Evolutionary conservation across 495 filamentous ascomycete species (phyloP).

Genomic region (Podospora pseudoanserina): DNA sequence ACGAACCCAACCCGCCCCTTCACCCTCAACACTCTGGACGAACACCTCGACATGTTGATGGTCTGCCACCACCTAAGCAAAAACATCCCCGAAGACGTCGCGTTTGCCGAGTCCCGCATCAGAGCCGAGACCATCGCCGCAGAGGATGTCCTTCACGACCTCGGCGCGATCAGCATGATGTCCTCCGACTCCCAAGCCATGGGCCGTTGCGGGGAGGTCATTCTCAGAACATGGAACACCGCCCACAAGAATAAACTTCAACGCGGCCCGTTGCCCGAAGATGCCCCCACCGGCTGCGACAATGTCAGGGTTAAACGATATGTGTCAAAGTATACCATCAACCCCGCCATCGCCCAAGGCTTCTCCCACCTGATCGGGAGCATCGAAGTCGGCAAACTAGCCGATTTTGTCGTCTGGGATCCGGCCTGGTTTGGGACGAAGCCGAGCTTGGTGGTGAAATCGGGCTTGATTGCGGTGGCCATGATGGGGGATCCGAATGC

Average conservation of each 20-base stretch:
- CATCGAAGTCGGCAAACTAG: constrained; percentile 85
- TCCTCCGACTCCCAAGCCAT: constrained; percentile 94
- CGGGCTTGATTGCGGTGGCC: constrained; percentile 80
- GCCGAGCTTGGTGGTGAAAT: constrained; percentile 79
- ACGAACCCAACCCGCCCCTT: constrained; percentile 95
- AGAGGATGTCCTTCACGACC: constrained; percentile 93
- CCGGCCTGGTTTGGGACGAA: constrained; percentile 86
- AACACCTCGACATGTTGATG: constrained; percentile 99
- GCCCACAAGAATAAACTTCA: constrained; percentile 97
- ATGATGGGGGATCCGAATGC: constrained; percentile 96
- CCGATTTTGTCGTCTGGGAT: constrained; percentile 88
- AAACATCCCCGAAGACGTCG: constrained; percentile 92
- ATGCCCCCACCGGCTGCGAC: constrained; percentile 77
- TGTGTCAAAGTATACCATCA: constrained; percentile 95
- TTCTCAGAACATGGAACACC: constrained; percentile 94
- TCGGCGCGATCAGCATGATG: constrained; percentile 99
- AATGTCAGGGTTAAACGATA: constrained; percentile 94
- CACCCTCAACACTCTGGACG: constrained; percentile 89
- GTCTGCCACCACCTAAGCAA: constrained; percentile 92
- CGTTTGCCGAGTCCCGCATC: constrained; percentile 93
- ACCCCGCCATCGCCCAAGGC: constrained; percentile 90
- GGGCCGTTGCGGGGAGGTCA: constrained; percentile 94
- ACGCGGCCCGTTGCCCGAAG: constrained; percentile 70
- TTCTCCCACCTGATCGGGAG: constrained; percentile 88
- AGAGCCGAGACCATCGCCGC: constrained; percentile 95